A percentile compares a stretch with the other conserved stretches of the same genome.
Evolutionary conservation across 345 rosid species (phyloP).

Genomic region (Limnanthes douglasii): DNA sequence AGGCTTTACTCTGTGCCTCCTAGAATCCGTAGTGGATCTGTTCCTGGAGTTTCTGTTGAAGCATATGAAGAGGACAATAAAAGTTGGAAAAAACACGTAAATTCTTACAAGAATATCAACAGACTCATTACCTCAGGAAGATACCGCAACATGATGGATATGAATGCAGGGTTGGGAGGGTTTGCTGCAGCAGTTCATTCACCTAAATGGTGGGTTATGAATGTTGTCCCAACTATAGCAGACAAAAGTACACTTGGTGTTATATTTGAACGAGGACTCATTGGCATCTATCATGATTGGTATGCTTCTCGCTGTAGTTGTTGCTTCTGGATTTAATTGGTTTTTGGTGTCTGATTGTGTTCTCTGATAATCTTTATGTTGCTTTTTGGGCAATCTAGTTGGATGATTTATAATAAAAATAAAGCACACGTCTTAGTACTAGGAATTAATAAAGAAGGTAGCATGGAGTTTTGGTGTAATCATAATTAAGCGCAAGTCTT

Average conservation of each 20-base stretch:
- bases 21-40: slow-evolving; percentile 70
- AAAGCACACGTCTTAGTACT: too few species aligned
- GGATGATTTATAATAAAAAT: too few species aligned
- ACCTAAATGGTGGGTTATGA: slow-evolving; percentile 88
- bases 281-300: slow-evolving; percentile 99
- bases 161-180: slow-evolving; percentile 97
- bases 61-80: slow-evolving; percentile 57
- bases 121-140: slow-evolving; percentile 63
- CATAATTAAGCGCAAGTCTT: too few species aligned
- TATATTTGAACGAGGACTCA: slow-evolving; percentile 75
- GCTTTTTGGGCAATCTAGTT: background rate
- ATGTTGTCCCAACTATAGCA: slow-evolving; percentile 87
- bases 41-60: slow-evolving; percentile 79
- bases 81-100: slow-evolving; percentile 76
- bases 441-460: too few species aligned
- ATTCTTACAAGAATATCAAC: slow-evolving; percentile 77
- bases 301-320: too few species aligned
- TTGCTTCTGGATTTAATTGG: background rate
- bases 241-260: slow-evolving; percentile 70
- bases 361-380: background rate
- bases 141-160: slow-evolving; percentile 94
- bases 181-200: slow-evolving; percentile 83
- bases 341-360: background rate
- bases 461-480: too few species aligned
- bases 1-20: slow-evolving; percentile 80